These are phyloP conservation scores for Daedalea quercina DNA, from an alignment of 768 basidiomycete genomes.

Conservation along the genomic window DNA sequence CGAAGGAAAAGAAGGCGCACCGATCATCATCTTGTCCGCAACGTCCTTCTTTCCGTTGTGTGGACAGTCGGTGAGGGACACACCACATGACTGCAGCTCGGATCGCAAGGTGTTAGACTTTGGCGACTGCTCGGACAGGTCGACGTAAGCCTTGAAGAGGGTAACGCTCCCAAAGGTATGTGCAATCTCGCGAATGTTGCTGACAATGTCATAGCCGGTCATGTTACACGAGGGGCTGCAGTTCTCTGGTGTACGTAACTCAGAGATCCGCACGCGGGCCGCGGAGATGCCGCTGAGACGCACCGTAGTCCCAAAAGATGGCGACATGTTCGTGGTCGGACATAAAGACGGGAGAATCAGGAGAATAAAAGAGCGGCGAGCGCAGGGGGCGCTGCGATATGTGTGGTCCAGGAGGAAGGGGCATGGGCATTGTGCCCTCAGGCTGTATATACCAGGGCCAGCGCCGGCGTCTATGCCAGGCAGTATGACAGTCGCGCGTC, in stretches of 20 bases:
- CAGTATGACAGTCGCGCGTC: background rate
- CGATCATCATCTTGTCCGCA: constrained; percentile 48
- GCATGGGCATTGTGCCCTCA: background rate
- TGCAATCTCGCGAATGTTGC: constrained; percentile 40
- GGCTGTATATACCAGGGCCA: background rate
- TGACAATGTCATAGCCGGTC: constrained; percentile 39
- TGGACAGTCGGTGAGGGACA: constrained; percentile 30
- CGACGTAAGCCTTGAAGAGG: constrained; percentile 50
- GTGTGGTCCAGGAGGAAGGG: background rate
- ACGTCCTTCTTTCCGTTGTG: constrained; percentile 28
- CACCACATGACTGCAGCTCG: constrained; percentile 44
- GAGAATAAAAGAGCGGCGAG: background rate
- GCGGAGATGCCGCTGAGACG: background rate
- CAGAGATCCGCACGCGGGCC: background rate
- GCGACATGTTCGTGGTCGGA: constrained; percentile 20
- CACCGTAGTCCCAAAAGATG: constrained; percentile 39
- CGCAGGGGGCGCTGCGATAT: background rate
- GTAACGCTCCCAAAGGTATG: constrained; percentile 41
- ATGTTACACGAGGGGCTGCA: constrained; percentile 28
- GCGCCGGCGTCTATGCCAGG: background rate
- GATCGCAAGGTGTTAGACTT: constrained; percentile 33
- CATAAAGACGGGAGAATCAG: background rate
- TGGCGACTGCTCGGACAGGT: constrained; percentile 34
- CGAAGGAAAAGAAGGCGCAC: constrained; percentile 17
- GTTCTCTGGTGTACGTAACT: constrained; percentile 26